phyloP scores from a whole-genome alignment of 768 basidiomycete genomes.

The Pleurotus djamor region DNA sequence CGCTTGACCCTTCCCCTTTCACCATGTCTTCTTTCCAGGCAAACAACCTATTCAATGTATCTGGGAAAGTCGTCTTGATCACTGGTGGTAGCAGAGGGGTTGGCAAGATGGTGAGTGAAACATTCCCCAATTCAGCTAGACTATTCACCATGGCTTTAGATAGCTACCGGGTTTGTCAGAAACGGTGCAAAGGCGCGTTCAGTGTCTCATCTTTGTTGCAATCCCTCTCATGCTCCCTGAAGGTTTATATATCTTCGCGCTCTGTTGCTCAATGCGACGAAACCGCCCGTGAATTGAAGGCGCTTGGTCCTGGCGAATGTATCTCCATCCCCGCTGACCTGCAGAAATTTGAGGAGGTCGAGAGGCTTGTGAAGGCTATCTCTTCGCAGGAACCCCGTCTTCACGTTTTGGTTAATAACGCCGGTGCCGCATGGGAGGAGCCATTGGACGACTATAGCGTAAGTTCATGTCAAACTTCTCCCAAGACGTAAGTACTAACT shows the following conservation, averaged over 20 bases:
- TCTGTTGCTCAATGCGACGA: constrained; percentile 46
- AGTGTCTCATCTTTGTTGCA: background rate
- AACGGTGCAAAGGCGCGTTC: constrained; percentile 45
- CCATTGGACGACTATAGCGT: constrained; percentile 46
- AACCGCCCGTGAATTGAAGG: constrained; percentile 50
- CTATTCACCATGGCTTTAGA: constrained; percentile 30
- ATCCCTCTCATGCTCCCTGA: background rate
- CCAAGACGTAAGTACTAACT: background rate
- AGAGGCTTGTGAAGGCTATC: constrained; percentile 49
- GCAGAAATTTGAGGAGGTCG: constrained; percentile 50
- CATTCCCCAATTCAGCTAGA: background rate
- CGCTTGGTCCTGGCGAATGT: constrained; percentile 53
- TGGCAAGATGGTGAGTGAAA: constrained; percentile 54
- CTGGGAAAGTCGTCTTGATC: constrained; percentile 53
- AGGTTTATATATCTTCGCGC: constrained; percentile 67
- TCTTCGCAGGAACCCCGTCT: constrained; percentile 48
- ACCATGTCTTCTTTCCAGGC: constrained; percentile 30
- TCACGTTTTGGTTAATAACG: constrained; percentile 65
- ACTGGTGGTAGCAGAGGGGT: constrained; percentile 69
- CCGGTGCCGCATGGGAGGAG: constrained; percentile 56
- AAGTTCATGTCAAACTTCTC: constrained; percentile 12
- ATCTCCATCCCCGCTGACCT: constrained; percentile 53
- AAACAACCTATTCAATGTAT: constrained; percentile 44
- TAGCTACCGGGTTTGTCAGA: constrained; percentile 58
- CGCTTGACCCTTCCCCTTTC: constrained; percentile 1